Evolutionary conservation across 148 eudicot species (phyloP).

Genomic region (Diospyros lotus): DNA sequence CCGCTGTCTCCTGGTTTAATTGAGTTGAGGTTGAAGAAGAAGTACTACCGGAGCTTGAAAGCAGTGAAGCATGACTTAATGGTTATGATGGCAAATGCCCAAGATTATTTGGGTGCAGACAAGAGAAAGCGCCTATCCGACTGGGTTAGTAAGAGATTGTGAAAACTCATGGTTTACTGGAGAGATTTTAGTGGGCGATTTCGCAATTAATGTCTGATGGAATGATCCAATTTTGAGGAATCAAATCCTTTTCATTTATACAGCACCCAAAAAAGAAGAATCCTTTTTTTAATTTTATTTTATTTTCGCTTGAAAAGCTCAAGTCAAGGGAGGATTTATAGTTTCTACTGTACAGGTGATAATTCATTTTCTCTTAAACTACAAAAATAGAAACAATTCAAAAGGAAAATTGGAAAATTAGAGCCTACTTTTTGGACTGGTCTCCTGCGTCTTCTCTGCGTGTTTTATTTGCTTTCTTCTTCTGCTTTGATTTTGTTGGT

Average conservation of each 20-base stretch:
- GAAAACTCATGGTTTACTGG: neutral
- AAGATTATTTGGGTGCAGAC: slow-evolving; percentile 28
- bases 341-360: neutral
- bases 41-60: slow-evolving; percentile 58
- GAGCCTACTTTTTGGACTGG: neutral
- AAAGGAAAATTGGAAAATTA: neutral
- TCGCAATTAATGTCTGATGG: neutral
- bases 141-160: slow-evolving; percentile 29
- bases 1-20: slow-evolving; percentile 65
- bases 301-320: too few relatives aligned
- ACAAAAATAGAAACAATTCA: neutral
- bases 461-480: too few relatives aligned
- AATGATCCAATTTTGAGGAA: slow-evolving; percentile 4
- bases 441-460: neutral
- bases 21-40: slow-evolving; percentile 49
- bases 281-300: too few relatives aligned
- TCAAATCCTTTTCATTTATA: neutral
- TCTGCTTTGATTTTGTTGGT: too few relatives aligned
- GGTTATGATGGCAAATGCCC: slow-evolving; percentile 68
- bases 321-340: neutral
- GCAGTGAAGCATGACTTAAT: slow-evolving; percentile 63
- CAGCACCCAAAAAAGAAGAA: too few relatives aligned
- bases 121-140: slow-evolving; percentile 46
- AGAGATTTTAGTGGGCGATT: neutral
- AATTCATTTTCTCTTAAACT: neutral